These are phyloP conservation scores for Candida anglica DNA, from an alignment of 805 yeast species.

Conservation along the genomic window DNA sequence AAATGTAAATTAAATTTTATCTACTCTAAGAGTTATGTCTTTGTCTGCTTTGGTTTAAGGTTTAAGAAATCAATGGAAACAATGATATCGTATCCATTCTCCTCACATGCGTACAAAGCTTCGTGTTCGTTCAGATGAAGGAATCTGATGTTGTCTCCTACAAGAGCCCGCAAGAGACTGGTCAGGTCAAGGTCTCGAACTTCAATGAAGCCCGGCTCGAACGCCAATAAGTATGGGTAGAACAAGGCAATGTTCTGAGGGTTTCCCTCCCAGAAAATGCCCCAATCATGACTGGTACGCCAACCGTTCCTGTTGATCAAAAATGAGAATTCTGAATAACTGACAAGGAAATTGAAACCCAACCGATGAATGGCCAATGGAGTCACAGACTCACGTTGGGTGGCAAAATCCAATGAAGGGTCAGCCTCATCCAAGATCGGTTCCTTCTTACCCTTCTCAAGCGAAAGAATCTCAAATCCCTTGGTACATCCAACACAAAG, in stretches of 20 bases:
- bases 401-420: constrained; percentile 92
- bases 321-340: constrained; percentile 91
- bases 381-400: constrained; percentile 67
- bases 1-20: too few relatives aligned
- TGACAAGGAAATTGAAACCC: constrained; percentile 80
- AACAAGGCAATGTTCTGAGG: constrained; percentile 91
- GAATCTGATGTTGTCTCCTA: constrained; percentile 88
- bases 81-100: constrained; percentile 85
- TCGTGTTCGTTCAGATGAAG: constrained; percentile 90
- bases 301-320: constrained; percentile 94
- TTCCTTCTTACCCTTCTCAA: constrained; percentile 81
- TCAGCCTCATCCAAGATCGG: constrained; percentile 96
- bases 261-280: constrained; percentile 93
- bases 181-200: constrained; percentile 88
- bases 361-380: constrained; percentile 91
- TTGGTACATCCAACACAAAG: constrained; percentile 93
- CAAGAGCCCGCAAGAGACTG: constrained; percentile 78
- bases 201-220: constrained; percentile 87
- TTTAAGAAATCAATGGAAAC: constrained; percentile 90
- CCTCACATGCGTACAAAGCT: constrained; percentile 89
- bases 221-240: constrained; percentile 90
- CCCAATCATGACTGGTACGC: constrained; percentile 92
- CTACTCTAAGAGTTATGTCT: too few relatives aligned
- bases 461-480: constrained; percentile 92
- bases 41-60: constrained; percentile 35